phyloP scores from a whole-genome alignment of 2,329 filamentous ascomycete genomes.

The Hymenoscyphus scutula region DNA sequence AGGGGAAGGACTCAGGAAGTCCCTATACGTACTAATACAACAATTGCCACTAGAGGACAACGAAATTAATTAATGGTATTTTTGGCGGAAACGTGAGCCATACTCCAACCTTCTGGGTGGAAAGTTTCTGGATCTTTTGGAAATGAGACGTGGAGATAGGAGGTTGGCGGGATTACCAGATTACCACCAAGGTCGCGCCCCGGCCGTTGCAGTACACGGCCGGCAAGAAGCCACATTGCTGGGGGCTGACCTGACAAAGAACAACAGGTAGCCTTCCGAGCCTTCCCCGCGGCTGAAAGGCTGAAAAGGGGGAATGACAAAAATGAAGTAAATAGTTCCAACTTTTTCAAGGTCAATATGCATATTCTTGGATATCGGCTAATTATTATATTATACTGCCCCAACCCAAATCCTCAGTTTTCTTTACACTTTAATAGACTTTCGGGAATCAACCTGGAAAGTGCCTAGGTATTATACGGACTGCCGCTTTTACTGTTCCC shows the following conservation, averaged over 20 bases:
- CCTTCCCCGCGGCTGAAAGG: no score
- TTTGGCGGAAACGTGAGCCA: conserved; percentile 17
- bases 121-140: conserved; percentile 4
- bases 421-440: no score
- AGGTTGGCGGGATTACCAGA: background rate
- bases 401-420: no score
- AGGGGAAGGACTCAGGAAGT: background rate
- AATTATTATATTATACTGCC: no score
- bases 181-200: background rate
- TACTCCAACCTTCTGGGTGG: conserved; percentile 14
- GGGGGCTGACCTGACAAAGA: background rate
- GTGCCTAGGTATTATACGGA: no score
- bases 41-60: conserved; percentile 26
- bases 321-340: no score
- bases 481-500: no score
- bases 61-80: conserved; percentile 25
- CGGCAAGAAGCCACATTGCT: background rate
- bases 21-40: conserved; percentile 32
- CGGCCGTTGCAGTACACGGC: background rate
- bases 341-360: no score
- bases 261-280: no score
- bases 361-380: no score
- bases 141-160: conserved; percentile 11
- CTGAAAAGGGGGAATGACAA: no score
- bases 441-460: no score